Base-by-base conservation (phyloP, 1,284 basidiomycete genomes). In the Pascua guehoae region DNA sequence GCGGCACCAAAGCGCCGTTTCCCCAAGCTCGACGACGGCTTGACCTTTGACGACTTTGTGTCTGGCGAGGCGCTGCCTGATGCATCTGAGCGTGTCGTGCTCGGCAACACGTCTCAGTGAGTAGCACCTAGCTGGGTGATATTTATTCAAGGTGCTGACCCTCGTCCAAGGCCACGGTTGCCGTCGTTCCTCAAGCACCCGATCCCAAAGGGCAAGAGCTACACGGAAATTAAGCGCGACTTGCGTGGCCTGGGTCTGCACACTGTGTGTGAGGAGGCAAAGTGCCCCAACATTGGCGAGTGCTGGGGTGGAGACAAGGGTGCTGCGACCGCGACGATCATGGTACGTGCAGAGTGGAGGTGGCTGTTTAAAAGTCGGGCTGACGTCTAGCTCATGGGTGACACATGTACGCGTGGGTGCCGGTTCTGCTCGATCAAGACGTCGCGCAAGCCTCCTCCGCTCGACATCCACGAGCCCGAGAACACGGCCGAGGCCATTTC, bases 381-480 rank as follows among this genome's bases (percentile, higher is more conserved):
- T 58, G 36, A 57, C 18, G 57, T 5, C 66, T 32, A 94, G 92
- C 80, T 98, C 39, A 98, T 99, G 96, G 96, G 96, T n/a, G 95
- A 98, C 78, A 96, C 92, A 12, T 99, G 96, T 73, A 99, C 96
- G 14, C 86, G 96, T 70, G 96, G 92, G 0, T 99, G 96, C 79
- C 83, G 94, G 52, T 99, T 99, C 77, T 99, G 96, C 71, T 90
- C 94, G 5, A 91, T 99, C 58, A 98, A 98, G 81, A 99, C 96
- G 0, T 91, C 91, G 1, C 82, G 84, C 53, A 76, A 85, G 1
- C 96, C 96, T 12, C 87, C 89, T 40, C 91, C 96, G 5, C 79
- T 99, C 37, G 95, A 99, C 72, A 87, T 90, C 0, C 92, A 98
- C 72, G 96, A 99, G 72, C 96, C 96, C 17, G 95, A 98, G 79